A percentile compares a stretch with the other conserved stretches of the same genome.
These are phyloP conservation scores for Colletotrichum liriopes DNA, from an alignment of 2,329 filamentous ascomycete species.

Conservation along the genomic window DNA sequence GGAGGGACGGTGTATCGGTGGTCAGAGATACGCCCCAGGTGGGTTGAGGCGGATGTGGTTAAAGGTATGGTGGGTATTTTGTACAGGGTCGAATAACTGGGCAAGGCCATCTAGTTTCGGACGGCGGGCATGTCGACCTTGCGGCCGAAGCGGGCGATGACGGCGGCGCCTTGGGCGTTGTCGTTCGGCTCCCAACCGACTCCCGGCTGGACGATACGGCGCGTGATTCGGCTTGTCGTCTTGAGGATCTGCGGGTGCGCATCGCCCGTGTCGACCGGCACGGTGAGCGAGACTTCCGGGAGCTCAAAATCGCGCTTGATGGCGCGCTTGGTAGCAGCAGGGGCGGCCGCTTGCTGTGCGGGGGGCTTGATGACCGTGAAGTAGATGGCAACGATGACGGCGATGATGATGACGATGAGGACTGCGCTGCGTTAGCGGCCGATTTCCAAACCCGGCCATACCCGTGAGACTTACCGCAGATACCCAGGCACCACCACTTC, in stretches of 20 bases:
- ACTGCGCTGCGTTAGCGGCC: slow-evolving; percentile 53
- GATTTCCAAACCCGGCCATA: slow-evolving; percentile 3
- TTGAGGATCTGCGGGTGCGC: slow-evolving; percentile 21
- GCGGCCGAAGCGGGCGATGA: slow-evolving; percentile 18
- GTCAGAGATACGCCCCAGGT: background rate
- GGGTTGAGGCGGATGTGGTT: slow-evolving; percentile 10
- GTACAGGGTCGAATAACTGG: slow-evolving; percentile 26
- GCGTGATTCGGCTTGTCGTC: slow-evolving; percentile 35
- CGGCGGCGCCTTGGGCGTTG: slow-evolving; percentile 17
- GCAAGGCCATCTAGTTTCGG: slow-evolving; percentile 18
- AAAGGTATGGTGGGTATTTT: slow-evolving; percentile 30
- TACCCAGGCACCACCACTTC: slow-evolving; percentile 96
- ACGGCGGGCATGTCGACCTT: slow-evolving; percentile 40
- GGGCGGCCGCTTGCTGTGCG: slow-evolving; percentile 43
- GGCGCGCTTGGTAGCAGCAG: slow-evolving; percentile 47
- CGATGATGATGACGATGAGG: slow-evolving; percentile 67
- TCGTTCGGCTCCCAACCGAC: slow-evolving; percentile 25
- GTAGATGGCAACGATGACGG: slow-evolving; percentile 66
- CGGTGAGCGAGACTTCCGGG: slow-evolving; percentile 45
- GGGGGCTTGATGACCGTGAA: slow-evolving; percentile 57
- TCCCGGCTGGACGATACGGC: slow-evolving; percentile 35
- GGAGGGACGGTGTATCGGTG: slow-evolving; percentile 27
- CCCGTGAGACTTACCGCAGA: slow-evolving; percentile 68
- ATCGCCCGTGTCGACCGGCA: slow-evolving; percentile 43
- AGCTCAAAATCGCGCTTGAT: slow-evolving; percentile 47